These are phyloP conservation scores for Saccharum officinarum DNA, from an alignment of 176 grass and related monocot species.

Conservation along the genomic window DNA sequence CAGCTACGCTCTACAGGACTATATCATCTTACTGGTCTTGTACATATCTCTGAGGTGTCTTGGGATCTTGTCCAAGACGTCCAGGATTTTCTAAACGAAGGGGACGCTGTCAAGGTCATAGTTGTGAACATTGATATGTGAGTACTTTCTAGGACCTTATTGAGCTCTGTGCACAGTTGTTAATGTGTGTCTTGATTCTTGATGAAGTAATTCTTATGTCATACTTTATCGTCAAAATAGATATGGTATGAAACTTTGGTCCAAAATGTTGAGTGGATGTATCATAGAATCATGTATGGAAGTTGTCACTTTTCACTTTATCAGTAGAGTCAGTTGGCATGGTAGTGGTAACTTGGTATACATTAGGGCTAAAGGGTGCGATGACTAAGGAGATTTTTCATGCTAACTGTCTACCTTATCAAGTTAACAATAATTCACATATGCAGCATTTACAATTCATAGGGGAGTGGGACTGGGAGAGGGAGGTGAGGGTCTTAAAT, in stretches of 20 bases:
- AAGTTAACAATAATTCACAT: neutral
- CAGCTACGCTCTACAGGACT: constrained; percentile 42
- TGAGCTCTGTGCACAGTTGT: neutral
- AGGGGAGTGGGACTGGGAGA: neutral
- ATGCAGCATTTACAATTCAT: neutral
- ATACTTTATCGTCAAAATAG: neutral
- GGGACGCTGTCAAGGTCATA: constrained; percentile 71
- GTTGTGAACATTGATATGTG: constrained; percentile 73
- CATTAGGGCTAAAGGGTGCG: neutral
- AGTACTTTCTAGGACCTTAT: constrained; percentile 22
- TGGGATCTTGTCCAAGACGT: constrained; percentile 98
- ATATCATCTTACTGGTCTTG: constrained; percentile 86
- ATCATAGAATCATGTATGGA: neutral
- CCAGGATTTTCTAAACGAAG: constrained; percentile 77
- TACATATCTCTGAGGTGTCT: constrained; percentile 93
- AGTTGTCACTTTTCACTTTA: neutral
- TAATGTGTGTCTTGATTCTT: neutral
- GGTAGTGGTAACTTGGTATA: constrained; percentile 5
- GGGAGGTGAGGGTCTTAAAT: neutral
- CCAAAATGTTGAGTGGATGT: neutral
- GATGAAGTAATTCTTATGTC: neutral
- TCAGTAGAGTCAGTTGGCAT: neutral
- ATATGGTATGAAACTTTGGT: neutral
- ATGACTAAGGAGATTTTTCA: neutral
- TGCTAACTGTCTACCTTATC: neutral